These are phyloP conservation scores for Cryptococcus jaspeensis DNA, from an alignment of 1,284 basidiomycete genomes.

Conservation along the genomic window DNA sequence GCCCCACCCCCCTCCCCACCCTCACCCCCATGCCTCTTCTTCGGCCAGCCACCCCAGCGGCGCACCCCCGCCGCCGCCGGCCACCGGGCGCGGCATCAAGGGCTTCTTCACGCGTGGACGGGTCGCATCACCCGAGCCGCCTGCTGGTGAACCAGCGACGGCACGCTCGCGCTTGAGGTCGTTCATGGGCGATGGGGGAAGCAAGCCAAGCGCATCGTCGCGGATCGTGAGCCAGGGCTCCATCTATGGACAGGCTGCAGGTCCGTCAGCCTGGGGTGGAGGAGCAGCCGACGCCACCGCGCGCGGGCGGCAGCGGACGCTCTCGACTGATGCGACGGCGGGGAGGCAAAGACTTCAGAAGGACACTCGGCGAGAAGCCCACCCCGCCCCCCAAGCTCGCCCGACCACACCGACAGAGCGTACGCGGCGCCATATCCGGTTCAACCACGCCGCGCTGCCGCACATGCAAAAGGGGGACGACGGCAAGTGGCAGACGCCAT, in stretches of 20 bases:
- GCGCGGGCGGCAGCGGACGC: constrained; percentile 2
- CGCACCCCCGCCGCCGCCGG: neutral
- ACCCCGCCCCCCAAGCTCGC: neutral
- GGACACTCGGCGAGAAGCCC: neutral
- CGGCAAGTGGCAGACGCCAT: constrained; percentile 42
- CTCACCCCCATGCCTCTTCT: neutral
- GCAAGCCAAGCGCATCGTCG: neutral
- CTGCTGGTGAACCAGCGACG: constrained; percentile 6
- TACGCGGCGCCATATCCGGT: constrained; percentile 18
- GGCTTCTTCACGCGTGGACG: constrained; percentile 24
- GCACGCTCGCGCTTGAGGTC: constrained; percentile 21
- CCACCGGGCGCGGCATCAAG: constrained; percentile 24
- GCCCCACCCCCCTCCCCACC: neutral
- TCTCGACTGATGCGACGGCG: constrained; percentile 5
- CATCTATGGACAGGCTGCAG: too few relatives aligned
- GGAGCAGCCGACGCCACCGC: neutral
- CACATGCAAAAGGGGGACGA: constrained; percentile 30
- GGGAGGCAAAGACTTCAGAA: constrained; percentile 6
- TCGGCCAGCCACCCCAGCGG: neutral
- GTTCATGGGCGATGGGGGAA: constrained; percentile 18
- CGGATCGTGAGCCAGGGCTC: neutral
- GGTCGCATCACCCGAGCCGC: constrained; percentile 22
- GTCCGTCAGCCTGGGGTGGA: neutral
- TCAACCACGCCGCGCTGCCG: constrained; percentile 23
- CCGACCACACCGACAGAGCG: constrained; percentile 13